These are phyloP conservation scores for Diplotaxis tenuifolia DNA, from an alignment of 345 rosid species.

Conservation along the genomic window DNA sequence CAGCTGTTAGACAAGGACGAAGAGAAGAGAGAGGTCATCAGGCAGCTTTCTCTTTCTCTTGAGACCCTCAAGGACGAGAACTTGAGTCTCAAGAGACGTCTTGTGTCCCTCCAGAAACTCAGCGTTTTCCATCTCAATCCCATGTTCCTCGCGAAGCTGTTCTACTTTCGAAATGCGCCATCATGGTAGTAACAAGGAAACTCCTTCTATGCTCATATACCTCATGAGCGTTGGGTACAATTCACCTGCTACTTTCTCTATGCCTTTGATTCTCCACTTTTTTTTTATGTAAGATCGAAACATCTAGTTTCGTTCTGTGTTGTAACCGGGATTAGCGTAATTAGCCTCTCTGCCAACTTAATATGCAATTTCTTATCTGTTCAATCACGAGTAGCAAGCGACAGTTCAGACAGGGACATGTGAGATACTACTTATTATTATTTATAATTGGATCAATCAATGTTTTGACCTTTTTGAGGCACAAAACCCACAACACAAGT, in stretches of 20 bases:
- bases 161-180: background rate
- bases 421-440: background rate
- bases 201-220: background rate
- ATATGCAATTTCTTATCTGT: background rate
- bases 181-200: background rate
- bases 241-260: background rate
- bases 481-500: background rate
- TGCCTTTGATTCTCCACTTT: background rate
- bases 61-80: background rate
- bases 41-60: background rate
- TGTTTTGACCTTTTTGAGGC: conserved; percentile 10
- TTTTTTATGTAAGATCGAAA: background rate
- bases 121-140: background rate
- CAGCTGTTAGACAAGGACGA: background rate
- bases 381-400: background rate
- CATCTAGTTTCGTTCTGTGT: background rate
- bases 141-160: background rate
- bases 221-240: conserved; percentile 9
- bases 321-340: background rate
- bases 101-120: background rate
- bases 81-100: background rate
- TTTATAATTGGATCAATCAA: conserved; percentile 7
- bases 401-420: conserved; percentile 12
- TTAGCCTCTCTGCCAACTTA: conserved; percentile 1
- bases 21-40: background rate